phyloP scores from a whole-genome alignment of 345 rosid species.

The Nephelium lappaceum region DNA sequence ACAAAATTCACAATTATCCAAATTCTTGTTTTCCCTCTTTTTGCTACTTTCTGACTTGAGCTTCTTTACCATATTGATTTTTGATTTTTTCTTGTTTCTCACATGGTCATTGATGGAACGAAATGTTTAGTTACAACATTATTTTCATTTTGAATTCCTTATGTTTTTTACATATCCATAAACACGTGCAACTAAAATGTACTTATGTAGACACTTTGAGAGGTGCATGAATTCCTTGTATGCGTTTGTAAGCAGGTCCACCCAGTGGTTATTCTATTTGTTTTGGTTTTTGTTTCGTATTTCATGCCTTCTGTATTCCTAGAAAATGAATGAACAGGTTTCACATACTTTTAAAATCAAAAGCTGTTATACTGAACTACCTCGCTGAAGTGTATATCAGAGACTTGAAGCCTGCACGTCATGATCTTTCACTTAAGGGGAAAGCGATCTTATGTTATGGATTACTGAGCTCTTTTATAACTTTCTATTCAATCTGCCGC shows the following conservation, averaged over 20 bases:
- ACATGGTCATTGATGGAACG: background rate
- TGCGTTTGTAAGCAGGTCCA: too few species aligned
- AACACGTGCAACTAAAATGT: background rate
- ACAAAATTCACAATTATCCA: background rate
- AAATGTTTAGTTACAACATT: background rate
- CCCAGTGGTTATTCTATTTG: background rate
- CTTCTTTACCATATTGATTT: background rate
- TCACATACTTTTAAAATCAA: background rate
- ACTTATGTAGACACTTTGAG: background rate
- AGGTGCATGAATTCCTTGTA: background rate
- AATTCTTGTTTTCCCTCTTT: background rate
- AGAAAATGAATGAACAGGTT: background rate
- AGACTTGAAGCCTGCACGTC: conserved; percentile 7
- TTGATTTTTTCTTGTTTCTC: background rate
- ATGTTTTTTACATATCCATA: background rate
- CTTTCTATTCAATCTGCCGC: background rate
- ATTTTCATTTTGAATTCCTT: background rate
- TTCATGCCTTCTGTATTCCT: background rate
- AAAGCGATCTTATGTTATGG: background rate
- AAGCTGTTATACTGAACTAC: background rate
- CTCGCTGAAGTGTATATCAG: background rate
- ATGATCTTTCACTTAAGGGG: background rate
- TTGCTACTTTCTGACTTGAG: background rate
- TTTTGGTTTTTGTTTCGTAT: background rate
- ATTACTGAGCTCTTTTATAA: background rate